Evolutionary conservation across 192 early-diverging fungal species (phyloP).

Genomic region (Glomus cerebriforme): DNA sequence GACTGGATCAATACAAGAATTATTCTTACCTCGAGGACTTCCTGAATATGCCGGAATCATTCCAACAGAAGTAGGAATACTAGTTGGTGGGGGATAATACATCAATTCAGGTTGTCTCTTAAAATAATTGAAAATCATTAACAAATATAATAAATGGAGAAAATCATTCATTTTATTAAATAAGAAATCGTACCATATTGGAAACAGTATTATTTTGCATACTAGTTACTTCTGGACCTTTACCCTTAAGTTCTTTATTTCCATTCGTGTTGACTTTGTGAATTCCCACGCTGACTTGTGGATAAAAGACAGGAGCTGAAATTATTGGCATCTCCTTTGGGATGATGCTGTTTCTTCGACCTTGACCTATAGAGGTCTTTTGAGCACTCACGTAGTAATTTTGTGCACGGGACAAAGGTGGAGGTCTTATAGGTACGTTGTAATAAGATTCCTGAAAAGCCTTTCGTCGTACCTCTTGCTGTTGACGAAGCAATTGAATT

Average conservation of each 20-base stretch:
- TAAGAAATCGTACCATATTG: background rate
- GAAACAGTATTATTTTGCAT: background rate
- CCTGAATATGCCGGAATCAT: background rate
- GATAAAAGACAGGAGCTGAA: background rate
- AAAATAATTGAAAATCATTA: background rate
- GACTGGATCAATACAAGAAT: background rate
- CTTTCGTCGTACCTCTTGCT: background rate
- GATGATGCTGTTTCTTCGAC: background rate
- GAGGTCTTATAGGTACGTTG: background rate
- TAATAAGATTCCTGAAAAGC: background rate
- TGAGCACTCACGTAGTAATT: background rate
- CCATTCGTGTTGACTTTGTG: background rate
- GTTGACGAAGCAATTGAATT: constrained; percentile 16
- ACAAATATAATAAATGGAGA: background rate
- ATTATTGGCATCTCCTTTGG: background rate
- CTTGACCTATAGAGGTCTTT: background rate
- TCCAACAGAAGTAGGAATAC: background rate
- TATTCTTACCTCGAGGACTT: background rate
- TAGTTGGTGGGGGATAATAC: background rate
- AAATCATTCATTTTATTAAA: too few species aligned
- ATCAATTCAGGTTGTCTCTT: too few species aligned
- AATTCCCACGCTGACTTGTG: background rate
- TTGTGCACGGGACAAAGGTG: background rate
- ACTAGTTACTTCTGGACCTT: background rate
- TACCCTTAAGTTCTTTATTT: background rate